Evolutionary conservation across 192 early-diverging fungal genomes (phyloP).

Genomic region (Dissophora ornata): DNA sequence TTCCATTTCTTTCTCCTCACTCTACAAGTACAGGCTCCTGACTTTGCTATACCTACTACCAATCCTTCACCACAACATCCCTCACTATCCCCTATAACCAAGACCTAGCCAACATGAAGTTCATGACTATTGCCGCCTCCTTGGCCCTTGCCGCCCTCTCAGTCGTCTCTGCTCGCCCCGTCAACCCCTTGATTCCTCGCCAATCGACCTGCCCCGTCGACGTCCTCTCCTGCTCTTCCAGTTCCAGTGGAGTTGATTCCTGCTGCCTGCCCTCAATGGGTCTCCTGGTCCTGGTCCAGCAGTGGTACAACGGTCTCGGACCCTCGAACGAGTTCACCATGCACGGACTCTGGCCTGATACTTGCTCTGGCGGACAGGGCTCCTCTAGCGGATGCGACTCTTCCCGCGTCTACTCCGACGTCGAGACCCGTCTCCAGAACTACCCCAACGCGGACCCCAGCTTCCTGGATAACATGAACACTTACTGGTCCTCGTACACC

Average conservation of each 20-base stretch:
- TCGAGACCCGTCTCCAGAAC: constrained; percentile 61
- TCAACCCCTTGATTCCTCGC: constrained; percentile 7
- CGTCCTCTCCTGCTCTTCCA: constrained; percentile 49
- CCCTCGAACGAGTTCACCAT: constrained; percentile 72
- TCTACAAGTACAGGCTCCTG: background rate
- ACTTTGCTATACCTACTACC: background rate
- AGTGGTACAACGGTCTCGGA: constrained; percentile 71
- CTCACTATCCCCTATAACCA: background rate
- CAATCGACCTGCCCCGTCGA: constrained; percentile 28
- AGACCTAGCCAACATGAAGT: constrained; percentile 45
- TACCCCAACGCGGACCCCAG: constrained; percentile 40
- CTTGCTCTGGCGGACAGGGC: constrained; percentile 55
- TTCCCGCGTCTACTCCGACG: constrained; percentile 65
- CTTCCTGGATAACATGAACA: constrained; percentile 63
- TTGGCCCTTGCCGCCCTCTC: constrained; percentile 29
- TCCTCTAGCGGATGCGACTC: constrained; percentile 71
- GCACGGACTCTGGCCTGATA: constrained; percentile 87
- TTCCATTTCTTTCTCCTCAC: background rate
- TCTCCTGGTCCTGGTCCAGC: constrained; percentile 62
- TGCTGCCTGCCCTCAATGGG: constrained; percentile 69
- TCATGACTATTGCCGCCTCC: constrained; percentile 25
- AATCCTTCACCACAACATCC: background rate
- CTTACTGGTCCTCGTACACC: constrained; percentile 76
- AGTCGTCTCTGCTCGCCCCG: constrained; percentile 22
- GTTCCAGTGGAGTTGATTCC: constrained; percentile 11